Percentiles rank a stretch among this genome's conserved stretches.
phyloP scores from a whole-genome alignment of 2,329 filamentous ascomycete genomes.

The Phaeoacremonium minimum region DNA sequence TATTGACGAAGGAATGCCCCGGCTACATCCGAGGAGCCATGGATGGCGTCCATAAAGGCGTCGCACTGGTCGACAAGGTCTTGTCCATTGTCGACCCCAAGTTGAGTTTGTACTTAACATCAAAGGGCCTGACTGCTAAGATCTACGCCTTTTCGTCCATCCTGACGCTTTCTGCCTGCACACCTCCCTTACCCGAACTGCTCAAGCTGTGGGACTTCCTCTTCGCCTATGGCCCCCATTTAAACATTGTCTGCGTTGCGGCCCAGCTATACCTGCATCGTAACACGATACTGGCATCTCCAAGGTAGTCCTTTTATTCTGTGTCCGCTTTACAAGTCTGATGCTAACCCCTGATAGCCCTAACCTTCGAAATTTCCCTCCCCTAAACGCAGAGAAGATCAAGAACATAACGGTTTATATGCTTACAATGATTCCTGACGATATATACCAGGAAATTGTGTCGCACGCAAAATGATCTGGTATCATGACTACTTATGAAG shows the following conservation, averaged over 20 bases:
- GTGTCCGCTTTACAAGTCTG: too few species aligned
- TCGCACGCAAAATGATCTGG: slow-evolving; percentile 67
- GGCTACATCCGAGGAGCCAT: slow-evolving; percentile 94
- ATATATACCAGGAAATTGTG: slow-evolving; percentile 87
- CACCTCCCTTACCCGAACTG: slow-evolving; percentile 89
- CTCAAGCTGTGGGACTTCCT: slow-evolving; percentile 94
- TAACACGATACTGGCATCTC: slow-evolving; percentile 75
- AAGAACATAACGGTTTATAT: slow-evolving; percentile 82
- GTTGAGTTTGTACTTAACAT: slow-evolving; percentile 76
- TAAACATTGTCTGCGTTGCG: slow-evolving; percentile 95
- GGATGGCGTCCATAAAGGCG: slow-evolving; percentile 92
- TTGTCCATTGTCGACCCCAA: slow-evolving; percentile 88
- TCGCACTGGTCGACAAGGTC: slow-evolving; percentile 88
- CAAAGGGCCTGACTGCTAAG: slow-evolving; percentile 85
- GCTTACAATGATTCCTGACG: slow-evolving; percentile 83
- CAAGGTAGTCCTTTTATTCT: slow-evolving; percentile 60
- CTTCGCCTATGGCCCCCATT: slow-evolving; percentile 89
- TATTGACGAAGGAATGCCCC: slow-evolving; percentile 83
- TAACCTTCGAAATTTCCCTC: slow-evolving; percentile 84
- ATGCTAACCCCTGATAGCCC: too few species aligned
- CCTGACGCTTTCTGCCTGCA: slow-evolving; percentile 90
- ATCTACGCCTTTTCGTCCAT: slow-evolving; percentile 97
- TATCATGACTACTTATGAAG: too few species aligned
- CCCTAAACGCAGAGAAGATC: slow-evolving; percentile 76
- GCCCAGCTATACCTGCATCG: slow-evolving; percentile 88